These are phyloP conservation scores for Phlebopus sp. DNA, from an alignment of 1,284 basidiomycete species.

Conservation along the genomic window DNA sequence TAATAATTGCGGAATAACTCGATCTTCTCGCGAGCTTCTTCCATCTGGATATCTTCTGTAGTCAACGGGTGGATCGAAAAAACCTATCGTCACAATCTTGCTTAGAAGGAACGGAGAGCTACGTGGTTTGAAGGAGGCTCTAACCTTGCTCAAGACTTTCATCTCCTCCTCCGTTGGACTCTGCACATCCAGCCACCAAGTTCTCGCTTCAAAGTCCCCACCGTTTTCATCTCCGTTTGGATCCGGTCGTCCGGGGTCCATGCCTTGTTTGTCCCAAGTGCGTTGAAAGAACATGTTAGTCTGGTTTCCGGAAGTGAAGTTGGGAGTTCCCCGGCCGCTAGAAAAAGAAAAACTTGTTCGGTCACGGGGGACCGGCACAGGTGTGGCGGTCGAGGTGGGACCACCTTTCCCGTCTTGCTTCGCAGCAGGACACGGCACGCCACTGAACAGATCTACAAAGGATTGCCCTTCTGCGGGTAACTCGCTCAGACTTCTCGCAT, in stretches of 20 bases:
- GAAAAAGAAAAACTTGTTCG: constrained; percentile 4
- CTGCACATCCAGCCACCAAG: constrained; percentile 98
- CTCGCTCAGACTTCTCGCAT: constrained; percentile 90
- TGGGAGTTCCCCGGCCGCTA: constrained; percentile 8
- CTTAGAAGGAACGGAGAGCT: neutral
- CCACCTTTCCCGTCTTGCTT: constrained; percentile 10
- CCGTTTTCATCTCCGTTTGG: constrained; percentile 19
- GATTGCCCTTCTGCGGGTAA: constrained; percentile 92
- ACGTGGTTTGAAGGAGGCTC: neutral
- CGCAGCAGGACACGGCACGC: constrained; percentile 30
- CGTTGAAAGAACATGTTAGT: constrained; percentile 17
- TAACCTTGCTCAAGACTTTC: constrained; percentile 92
- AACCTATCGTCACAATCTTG: constrained; percentile 51
- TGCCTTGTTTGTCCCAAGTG: constrained; percentile 17
- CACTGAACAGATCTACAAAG: constrained; percentile 89
- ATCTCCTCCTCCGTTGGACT: constrained; percentile 98
- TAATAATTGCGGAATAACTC: constrained; percentile 99
- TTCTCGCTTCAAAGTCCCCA: constrained; percentile 64
- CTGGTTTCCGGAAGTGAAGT: constrained; percentile 4
- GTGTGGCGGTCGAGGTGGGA: constrained; percentile 2
- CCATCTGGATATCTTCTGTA: constrained; percentile 99
- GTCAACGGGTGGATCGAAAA: constrained; percentile 98
- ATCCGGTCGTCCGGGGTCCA: constrained; percentile 21
- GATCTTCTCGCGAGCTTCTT: constrained; percentile 99
- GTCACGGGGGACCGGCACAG: constrained; percentile 9